Conservation (phyloP, 2,329 filamentous ascomycete species). For the Cordyceps cateniannulata region DNA sequence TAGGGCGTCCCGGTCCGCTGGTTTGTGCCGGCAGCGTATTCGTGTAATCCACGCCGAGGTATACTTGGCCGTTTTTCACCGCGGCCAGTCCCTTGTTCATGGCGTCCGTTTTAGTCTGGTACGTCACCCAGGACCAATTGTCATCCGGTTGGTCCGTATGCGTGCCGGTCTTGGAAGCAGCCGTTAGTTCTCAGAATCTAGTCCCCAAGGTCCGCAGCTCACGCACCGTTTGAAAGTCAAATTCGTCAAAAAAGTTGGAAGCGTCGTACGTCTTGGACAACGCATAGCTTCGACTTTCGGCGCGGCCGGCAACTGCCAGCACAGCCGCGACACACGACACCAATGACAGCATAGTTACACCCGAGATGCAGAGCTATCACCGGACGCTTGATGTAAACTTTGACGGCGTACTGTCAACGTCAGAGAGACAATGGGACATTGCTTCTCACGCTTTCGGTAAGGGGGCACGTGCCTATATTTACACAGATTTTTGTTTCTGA, state of each 20-base stretch:
- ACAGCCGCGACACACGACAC: not conserved
- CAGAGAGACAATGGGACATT: not conserved
- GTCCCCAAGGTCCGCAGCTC: not conserved
- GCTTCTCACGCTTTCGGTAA: not conserved
- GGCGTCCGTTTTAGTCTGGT: slow-evolving; percentile 26
- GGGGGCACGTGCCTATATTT: not conserved
- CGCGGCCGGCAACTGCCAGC: slow-evolving; percentile 11
- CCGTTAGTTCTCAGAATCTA: not conserved
- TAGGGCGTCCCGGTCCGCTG: slow-evolving; percentile 31
- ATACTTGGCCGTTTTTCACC: slow-evolving; percentile 22
- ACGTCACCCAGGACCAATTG: slow-evolving; percentile 58
- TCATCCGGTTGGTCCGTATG: slow-evolving; percentile 39
- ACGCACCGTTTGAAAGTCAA: slow-evolving; percentile 28
- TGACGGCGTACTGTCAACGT: not conserved
- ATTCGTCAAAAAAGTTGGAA: slow-evolving; percentile 35
- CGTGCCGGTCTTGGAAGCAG: slow-evolving; percentile 8
- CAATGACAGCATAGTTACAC: not conserved
- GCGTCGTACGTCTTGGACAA: slow-evolving; percentile 16
- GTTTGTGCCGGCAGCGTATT: not conserved
- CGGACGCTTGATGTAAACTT: not conserved
- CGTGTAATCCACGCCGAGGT: slow-evolving; percentile 27
- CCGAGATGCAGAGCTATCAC: not conserved
- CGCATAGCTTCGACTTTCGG: slow-evolving; percentile 12
- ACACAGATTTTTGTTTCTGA: not conserved
- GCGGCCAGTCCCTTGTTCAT: slow-evolving; percentile 24